phyloP scores from a whole-genome alignment of 2,329 filamentous ascomycete species.

The Alternaria sp. region DNA sequence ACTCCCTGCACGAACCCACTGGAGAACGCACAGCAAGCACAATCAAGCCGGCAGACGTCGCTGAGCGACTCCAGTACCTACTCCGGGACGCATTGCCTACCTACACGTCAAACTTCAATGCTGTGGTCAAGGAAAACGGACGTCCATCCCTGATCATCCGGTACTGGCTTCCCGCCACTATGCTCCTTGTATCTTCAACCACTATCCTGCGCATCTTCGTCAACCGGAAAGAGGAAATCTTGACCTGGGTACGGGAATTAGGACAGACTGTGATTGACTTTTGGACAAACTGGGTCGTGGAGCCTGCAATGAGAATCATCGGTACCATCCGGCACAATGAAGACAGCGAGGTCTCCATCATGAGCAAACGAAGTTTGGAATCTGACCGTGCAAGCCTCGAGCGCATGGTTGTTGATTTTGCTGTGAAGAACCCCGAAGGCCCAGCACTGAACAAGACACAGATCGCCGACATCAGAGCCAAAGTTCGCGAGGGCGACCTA shows the following conservation, averaged over 20 bases:
- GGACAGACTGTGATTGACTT: constrained; percentile 85
- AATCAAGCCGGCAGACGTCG: constrained; percentile 63
- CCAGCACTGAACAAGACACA: constrained; percentile 71
- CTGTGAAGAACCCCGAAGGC: constrained; percentile 77
- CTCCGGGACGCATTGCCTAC: constrained; percentile 73
- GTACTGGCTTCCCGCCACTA: constrained; percentile 84
- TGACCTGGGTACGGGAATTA: constrained; percentile 80
- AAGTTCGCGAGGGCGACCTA: constrained; percentile 89
- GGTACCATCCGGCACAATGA: constrained; percentile 93
- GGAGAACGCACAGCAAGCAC: constrained; percentile 45
- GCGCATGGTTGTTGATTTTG: constrained; percentile 98
- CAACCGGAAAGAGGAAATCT: constrained; percentile 77
- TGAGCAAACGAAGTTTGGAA: constrained; percentile 90
- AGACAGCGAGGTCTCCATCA: constrained; percentile 92
- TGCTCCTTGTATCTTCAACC: constrained; percentile 77
- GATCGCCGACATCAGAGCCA: constrained; percentile 75
- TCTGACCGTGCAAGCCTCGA: constrained; percentile 92
- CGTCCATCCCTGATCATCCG: constrained; percentile 77
- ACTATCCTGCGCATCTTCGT: constrained; percentile 83
- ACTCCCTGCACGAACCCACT: constrained; percentile 51
- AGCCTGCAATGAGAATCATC: constrained; percentile 82
- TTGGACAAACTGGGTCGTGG: constrained; percentile 95
- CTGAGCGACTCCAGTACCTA: constrained; percentile 72
- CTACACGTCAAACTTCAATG: constrained; percentile 67
- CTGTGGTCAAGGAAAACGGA: constrained; percentile 70